Evolutionary conservation across 768 basidiomycete species (phyloP), one percentile per base, ranked within the genome.

Genomic region (Russula virescens): DNA sequence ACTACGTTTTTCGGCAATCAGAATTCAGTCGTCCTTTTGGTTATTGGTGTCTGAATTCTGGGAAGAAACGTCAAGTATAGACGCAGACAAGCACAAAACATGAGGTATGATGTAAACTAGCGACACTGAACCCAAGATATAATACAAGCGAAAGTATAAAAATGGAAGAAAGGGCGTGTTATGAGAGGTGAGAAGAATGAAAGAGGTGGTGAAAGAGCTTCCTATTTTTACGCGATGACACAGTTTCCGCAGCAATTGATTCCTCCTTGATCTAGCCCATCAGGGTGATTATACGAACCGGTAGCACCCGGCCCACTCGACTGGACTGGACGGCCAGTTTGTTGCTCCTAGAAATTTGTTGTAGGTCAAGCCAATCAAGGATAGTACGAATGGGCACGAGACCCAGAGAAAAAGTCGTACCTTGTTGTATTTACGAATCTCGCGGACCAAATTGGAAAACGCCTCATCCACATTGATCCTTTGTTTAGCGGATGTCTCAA

Each of bases 381-480:
- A 28, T 13, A 16, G 51, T 43, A 21, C 11, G 7, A 42, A 31
- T 13, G n/a, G 26, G 28, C 40, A 58, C 58, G 31, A 40, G 18
- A 28, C 23, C 21, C 47, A 31, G 40, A 25, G 25, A 47, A 43
- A 16, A 2, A 18, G 16, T 64, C 78, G 53, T 54, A 91, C 94
- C 81, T 91, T 93, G 80, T 95, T 97, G 73, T 92, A 94, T 73
- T 88, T 88, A 71, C 94, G 82, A 69, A 97, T 97, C 74, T 94
- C 91, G 35, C 94, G 86, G 34, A 98, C 94, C 68, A 98, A 88
- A 65, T 89, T 88, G 70, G 83, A 85, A 78, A 98, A 98, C 14
- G 93, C 92, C 77, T 97, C 92, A 68, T 98, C 95, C 59, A 98
- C 94, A 69, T 97, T 97, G 77, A 95, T 93, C 56, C 95, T 84